Evolutionary conservation across 192 early-diverging fungal genomes (phyloP), one percentile per base, ranked within the genome.

Genomic region (Coemansia sp.): DNA sequence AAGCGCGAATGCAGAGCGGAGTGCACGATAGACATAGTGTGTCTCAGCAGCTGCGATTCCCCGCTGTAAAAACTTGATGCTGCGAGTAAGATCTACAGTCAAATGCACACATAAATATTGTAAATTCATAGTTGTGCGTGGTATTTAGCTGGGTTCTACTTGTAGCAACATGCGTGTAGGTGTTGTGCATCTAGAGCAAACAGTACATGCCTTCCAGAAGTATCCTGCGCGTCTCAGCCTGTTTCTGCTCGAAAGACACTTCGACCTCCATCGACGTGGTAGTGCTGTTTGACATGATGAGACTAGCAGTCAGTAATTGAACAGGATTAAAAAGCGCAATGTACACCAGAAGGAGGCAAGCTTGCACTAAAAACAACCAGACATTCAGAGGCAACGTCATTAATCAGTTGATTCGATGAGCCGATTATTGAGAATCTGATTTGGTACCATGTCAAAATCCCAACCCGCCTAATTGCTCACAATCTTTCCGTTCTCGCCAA

Each of bases 11-110:
- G 89, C 86, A 15, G 88, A 87, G 55, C 97, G 85, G 46, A 98
- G 67, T 15, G 91, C 97, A 46, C 97, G 88, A 36, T 91, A 91
- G 17, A 88, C 90, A 71, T 90, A 97, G 50, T 95, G 89, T 31
- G 88, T 69, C 71, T 98, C 97, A 49, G 92, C 81, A 20, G 91
- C 86, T 34, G 89, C 75, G 9, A 93, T 93, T 52, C 90, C 89
- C 54, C 87, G 79, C 71, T 94, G 91, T 58, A 98, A 75, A 37
- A 96, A 79, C n/a, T 68, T 61, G 70, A 94, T 84, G 74, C 92
- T 92, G 60, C 90, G 89, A 63, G 90, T 90, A 58, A 96, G 84
- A 76, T 98, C 96, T 96, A 79, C 71, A 70, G 28, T 31, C 21
- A 49, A 49, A 5, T 55, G n/a, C n/a, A 52, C 20, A 25, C 10